Conservation (phyloP, 2,329 filamentous ascomycete species). For the Rasamsonia emersonii region DNA sequence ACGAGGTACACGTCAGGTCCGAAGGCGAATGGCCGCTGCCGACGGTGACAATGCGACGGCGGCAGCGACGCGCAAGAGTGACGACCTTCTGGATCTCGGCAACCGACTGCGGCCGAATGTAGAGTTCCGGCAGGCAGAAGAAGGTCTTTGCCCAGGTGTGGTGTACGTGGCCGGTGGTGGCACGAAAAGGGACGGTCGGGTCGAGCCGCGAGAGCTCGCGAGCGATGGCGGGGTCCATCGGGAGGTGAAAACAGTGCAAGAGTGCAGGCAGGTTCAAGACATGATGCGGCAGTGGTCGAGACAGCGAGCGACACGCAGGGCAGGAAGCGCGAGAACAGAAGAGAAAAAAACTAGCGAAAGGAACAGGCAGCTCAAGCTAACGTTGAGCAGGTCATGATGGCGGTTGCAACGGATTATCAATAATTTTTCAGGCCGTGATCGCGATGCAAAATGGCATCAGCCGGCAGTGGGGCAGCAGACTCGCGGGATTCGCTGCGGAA, state of each 20-base stretch:
- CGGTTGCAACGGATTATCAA: no score
- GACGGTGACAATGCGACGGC: slow-evolving; percentile 74
- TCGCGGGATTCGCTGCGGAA: no score
- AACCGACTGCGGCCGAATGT: slow-evolving; percentile 72
- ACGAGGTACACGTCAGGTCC: slow-evolving; percentile 83
- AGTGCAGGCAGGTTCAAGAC: neutral
- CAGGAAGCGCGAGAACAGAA: no score
- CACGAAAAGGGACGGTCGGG: slow-evolving; percentile 65
- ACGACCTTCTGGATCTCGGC: slow-evolving; percentile 77
- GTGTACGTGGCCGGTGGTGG: slow-evolving; percentile 63
- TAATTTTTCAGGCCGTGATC: no score
- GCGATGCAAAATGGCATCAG: no score
- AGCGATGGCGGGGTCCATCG: slow-evolving; percentile 39
- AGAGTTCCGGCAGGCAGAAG: slow-evolving; percentile 80
- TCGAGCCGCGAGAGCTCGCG: slow-evolving; percentile 52
- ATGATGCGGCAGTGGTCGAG: no score
- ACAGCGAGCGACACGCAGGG: no score
- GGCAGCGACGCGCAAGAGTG: slow-evolving; percentile 68
- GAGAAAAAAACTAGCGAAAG: no score
- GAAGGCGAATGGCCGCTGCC: slow-evolving; percentile 89
- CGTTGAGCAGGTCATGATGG: no score
- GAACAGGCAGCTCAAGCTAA: no score
- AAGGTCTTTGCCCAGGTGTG: slow-evolving; percentile 94
- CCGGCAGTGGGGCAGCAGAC: no score
- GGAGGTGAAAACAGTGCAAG: slow-evolving; percentile 1